Conservation (phyloP, 2,329 filamentous ascomycete genomes). For the Colletotrichum sp. region DNA sequence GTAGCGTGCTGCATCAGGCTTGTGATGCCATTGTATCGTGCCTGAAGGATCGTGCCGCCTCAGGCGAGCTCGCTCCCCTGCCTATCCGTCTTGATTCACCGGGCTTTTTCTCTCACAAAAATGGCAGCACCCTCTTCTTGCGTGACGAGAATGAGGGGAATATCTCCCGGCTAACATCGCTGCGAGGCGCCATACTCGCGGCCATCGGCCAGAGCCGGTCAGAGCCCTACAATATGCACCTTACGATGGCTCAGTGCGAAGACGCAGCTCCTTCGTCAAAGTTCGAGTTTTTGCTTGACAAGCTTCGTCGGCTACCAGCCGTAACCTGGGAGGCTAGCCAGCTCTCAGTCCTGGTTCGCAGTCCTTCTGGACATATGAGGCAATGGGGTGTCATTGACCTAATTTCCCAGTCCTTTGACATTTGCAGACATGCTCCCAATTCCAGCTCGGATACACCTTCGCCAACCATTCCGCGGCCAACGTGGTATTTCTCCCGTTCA, state of each 20-base stretch:
- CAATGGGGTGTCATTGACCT: slow-evolving; percentile 58
- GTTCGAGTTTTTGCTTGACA: slow-evolving; percentile 58
- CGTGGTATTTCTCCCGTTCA: slow-evolving; percentile 3
- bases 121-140: slow-evolving; percentile 56
- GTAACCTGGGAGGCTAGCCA: slow-evolving; percentile 53
- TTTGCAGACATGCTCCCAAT: background rate
- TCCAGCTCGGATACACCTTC: background rate
- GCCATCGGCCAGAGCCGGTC: slow-evolving; percentile 36
- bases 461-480: background rate
- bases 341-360: slow-evolving; percentile 59
- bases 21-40: slow-evolving; percentile 41
- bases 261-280: slow-evolving; percentile 43
- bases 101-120: slow-evolving; percentile 54
- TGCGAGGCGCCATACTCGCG: slow-evolving; percentile 40
- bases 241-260: slow-evolving; percentile 66
- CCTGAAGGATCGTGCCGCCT: slow-evolving; percentile 25
- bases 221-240: slow-evolving; percentile 49
- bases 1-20: slow-evolving; percentile 49
- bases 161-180: slow-evolving; percentile 28
- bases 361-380: slow-evolving; percentile 56
- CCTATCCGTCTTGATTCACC: slow-evolving; percentile 42
- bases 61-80: slow-evolving; percentile 5
- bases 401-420: slow-evolving; percentile 14
- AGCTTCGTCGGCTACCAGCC: slow-evolving; percentile 52
- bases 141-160: slow-evolving; percentile 31